Evolutionary conservation across 2,329 filamentous ascomycete species (phyloP), one percentile per base, ranked within the genome.

Genomic region (Neopestalotiopsis sp.): DNA sequence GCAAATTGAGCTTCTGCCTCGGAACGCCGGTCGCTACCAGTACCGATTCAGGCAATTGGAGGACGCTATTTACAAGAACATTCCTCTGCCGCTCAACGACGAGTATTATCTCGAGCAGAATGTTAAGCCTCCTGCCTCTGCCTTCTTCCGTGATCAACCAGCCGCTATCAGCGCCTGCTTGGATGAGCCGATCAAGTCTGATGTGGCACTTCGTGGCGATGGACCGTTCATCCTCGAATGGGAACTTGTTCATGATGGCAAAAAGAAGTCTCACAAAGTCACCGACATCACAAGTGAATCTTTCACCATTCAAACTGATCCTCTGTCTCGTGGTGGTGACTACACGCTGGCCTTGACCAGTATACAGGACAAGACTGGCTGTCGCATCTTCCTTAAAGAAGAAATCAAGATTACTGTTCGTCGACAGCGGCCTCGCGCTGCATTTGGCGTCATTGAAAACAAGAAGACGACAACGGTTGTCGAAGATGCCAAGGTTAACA

Each of bases 51-150:
- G 88, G 71, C 89, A 90, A 56, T 91, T 99, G 68, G 89, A 91
- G 71, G 97, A 99, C 79, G 86, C 87, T 61, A 91, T 98, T 40
- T 99, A 99, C 81, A 87, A 86, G 1, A 59, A 42, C 28, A 86
- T 91, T 65, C 84, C 71, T 1, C 67, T 79, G 40, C 75, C 76
- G 14, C 69, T 70, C 9, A 68, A 72, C 1, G 70, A 76, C n/a
- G 76, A 79, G 24, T 79, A 74, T 64, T 72, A 73, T 57, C 82
- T 98, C 56, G 92, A 97, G 79, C 95, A 98, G 80, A 91, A 94
- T 75, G 95, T 99, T 73, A 97, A 97, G 80, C 96, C 96, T 10
- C 93, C 95, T 4, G 95, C 96, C 6, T 93, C 92, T 10, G 95
- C 95, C 30, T 89, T 91, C 70, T 86, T 94, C 67, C 85, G 88